phyloP scores from a whole-genome alignment of 768 basidiomycete species.

The Xerocomus spinulosus region DNA sequence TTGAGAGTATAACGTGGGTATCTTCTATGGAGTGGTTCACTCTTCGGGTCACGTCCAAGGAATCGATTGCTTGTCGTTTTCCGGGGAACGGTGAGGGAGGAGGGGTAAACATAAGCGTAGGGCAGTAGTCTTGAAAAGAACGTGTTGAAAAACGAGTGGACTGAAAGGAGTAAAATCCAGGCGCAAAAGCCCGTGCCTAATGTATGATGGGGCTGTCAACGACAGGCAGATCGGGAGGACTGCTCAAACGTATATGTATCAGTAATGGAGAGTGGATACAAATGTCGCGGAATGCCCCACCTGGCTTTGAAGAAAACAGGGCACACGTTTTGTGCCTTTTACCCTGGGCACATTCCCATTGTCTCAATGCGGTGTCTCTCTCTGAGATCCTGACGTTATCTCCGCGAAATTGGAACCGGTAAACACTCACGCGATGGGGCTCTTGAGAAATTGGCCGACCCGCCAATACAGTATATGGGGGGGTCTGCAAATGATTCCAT shows the following conservation, averaged over 20 bases:
- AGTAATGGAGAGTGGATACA: not conserved
- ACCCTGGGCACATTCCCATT: constrained; percentile 6
- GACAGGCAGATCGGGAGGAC: not conserved
- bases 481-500: not conserved
- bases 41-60: constrained; percentile 4
- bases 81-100: constrained; percentile 39
- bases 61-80: constrained; percentile 6
- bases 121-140: constrained; percentile 18
- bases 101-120: constrained; percentile 37
- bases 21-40: not conserved
- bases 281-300: constrained; percentile 2
- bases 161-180: constrained; percentile 11
- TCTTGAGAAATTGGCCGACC: too few species aligned
- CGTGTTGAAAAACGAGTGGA: constrained; percentile 29
- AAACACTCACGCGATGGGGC: too few species aligned
- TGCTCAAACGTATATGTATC: constrained; percentile 4
- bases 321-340: not conserved
- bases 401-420: constrained; percentile 21
- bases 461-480: too few species aligned
- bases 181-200: constrained; percentile 7
- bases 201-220: constrained; percentile 1
- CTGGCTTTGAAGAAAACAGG: constrained; percentile 6
- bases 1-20: constrained; percentile 11
- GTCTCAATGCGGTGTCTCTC: constrained; percentile 2
- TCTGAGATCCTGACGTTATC: constrained; percentile 12